These are phyloP conservation scores for Trifolium dubium DNA, from an alignment of 306 rosid genomes.

Conservation along the genomic window DNA sequence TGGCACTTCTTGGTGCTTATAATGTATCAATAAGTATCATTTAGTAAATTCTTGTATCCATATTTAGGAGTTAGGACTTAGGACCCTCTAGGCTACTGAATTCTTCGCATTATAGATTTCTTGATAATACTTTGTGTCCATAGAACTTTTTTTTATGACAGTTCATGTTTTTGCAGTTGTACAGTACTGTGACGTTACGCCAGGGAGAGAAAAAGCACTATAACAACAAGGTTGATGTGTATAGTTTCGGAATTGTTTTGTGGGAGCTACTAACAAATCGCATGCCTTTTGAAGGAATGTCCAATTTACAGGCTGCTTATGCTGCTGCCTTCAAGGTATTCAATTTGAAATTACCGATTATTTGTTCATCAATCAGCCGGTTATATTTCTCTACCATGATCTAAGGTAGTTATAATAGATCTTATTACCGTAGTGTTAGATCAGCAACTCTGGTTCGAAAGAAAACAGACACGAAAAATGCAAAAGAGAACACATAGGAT, in stretches of 20 bases:
- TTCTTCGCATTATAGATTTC: too few relatives aligned
- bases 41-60: not conserved
- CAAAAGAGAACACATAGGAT: too few relatives aligned
- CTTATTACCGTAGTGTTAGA: not conserved
- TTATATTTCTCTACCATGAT: slow-evolving; percentile 26
- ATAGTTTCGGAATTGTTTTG: slow-evolving; percentile 95
- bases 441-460: too few relatives aligned
- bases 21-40: not conserved
- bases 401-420: slow-evolving; percentile 23
- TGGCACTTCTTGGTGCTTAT: not conserved
- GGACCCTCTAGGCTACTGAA: too few relatives aligned
- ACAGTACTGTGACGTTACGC: slow-evolving; percentile 95
- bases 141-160: slow-evolving; percentile 11
- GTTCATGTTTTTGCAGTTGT: slow-evolving; percentile 61
- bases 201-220: slow-evolving; percentile 99
- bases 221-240: slow-evolving; percentile 96
- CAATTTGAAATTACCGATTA: not conserved
- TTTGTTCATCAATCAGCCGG: slow-evolving; percentile 27
- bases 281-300: slow-evolving; percentile 99
- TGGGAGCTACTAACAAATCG: slow-evolving; percentile 98
- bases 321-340: slow-evolving; percentile 98
- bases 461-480: too few relatives aligned
- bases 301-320: slow-evolving; percentile 98
- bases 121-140: not conserved
- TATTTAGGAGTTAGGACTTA: too few relatives aligned